Evolutionary conservation across 129 eudicot genomes (phyloP).

Genomic region (Artemisia argyi): DNA sequence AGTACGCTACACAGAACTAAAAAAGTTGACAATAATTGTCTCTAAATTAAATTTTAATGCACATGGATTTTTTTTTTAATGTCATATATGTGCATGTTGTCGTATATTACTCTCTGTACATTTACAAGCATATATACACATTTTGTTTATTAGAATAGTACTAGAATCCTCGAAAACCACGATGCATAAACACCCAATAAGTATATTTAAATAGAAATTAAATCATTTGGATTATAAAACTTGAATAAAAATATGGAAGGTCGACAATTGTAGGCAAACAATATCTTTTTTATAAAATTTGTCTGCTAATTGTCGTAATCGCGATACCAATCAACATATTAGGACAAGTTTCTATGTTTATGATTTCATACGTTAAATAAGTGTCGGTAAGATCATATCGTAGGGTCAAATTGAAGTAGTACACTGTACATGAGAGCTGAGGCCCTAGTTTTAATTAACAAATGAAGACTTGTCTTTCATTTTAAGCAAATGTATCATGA

Average conservation of each 20-base stretch:
- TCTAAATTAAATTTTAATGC: too few species aligned
- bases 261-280: too few species aligned
- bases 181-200: constrained; percentile 7
- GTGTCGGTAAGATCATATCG: constrained; percentile 19
- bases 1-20: too few species aligned
- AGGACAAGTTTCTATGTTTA: constrained; percentile 10
- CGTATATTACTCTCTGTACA: too few species aligned
- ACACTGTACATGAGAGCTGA: not conserved
- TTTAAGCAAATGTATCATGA: constrained; percentile 33
- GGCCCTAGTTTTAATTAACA: constrained; percentile 13
- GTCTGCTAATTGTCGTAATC: not conserved
- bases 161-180: not conserved
- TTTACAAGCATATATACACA: too few species aligned
- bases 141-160: too few species aligned
- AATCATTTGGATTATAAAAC: too few species aligned
- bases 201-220: too few species aligned
- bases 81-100: too few species aligned
- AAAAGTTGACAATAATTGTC: too few species aligned
- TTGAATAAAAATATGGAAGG: too few species aligned
- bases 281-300: not conserved
- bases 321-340: constrained; percentile 10
- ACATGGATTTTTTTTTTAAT: too few species aligned
- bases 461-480: constrained; percentile 22
- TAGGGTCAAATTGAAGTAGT: constrained; percentile 8
- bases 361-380: constrained; percentile 13